Percentiles rank a stretch among this genome's conserved stretches.
These are phyloP conservation scores for Coniochaeta hoffmannii DNA, from an alignment of 2,329 filamentous ascomycete genomes.

Conservation along the genomic window DNA sequence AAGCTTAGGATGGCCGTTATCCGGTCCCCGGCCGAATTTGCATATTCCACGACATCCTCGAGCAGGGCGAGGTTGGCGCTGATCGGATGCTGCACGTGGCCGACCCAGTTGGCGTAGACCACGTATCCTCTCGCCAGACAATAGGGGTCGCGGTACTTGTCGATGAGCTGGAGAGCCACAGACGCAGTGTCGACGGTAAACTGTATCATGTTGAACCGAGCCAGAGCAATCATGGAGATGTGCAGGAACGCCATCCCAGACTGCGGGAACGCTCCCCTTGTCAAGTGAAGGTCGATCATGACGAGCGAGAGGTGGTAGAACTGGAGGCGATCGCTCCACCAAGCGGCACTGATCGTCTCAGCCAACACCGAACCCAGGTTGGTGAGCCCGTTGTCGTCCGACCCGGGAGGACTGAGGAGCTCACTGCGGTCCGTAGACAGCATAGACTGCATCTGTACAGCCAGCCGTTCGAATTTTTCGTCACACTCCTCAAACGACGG, in stretches of 20 bases:
- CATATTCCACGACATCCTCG: conserved; percentile 59
- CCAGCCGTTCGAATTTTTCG: conserved; percentile 57
- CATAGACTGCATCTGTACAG: conserved; percentile 50
- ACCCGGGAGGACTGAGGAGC: conserved; percentile 33
- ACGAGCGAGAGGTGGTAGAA: conserved; percentile 65
- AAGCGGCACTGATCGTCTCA: conserved; percentile 62
- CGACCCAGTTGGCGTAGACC: conserved; percentile 61
- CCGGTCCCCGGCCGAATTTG: conserved; percentile 60
- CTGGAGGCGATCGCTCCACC: conserved; percentile 65
- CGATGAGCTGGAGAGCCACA: conserved; percentile 56
- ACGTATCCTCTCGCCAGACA: conserved; percentile 63
- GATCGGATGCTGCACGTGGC: conserved; percentile 61
- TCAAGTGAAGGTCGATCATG: conserved; percentile 59
- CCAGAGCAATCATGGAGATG: conserved; percentile 58
- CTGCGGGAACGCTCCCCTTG: conserved; percentile 59
- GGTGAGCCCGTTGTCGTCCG: conserved; percentile 45
- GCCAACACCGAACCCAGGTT: conserved; percentile 63
- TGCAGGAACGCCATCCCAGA: conserved; percentile 62
- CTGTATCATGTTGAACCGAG: conserved; percentile 63
- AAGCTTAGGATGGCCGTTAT: conserved; percentile 66
- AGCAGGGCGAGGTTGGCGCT: conserved; percentile 49
- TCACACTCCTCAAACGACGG: conserved; percentile 75
- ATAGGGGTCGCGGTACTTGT: conserved; percentile 55
- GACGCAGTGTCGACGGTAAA: conserved; percentile 59
- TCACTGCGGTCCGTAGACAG: conserved; percentile 45